phyloP scores from a whole-genome alignment of 306 rosid genomes.

The Castanospermum australe region DNA sequence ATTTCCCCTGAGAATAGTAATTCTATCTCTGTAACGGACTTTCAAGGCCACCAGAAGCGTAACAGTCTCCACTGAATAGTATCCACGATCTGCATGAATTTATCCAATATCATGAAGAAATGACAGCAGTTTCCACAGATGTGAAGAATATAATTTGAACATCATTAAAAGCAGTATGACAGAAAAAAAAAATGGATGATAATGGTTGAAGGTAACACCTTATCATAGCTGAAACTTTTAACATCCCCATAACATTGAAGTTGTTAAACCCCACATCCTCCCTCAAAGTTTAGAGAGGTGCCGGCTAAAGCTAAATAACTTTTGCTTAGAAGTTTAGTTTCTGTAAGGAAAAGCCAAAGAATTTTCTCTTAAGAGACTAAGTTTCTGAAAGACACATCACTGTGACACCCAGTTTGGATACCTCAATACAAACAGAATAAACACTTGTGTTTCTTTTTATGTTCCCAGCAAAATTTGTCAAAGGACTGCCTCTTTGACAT shows the following conservation, averaged over 20 bases:
- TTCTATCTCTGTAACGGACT: slow-evolving; percentile 94
- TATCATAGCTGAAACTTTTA: background rate
- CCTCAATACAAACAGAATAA: slow-evolving; percentile 13
- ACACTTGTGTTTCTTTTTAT: background rate
- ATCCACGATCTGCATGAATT: slow-evolving; percentile 56
- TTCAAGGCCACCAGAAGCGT: slow-evolving; percentile 93
- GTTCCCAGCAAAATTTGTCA: background rate
- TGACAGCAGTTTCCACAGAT: slow-evolving; percentile 1
- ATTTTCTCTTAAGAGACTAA: background rate
- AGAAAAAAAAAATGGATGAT: background rate
- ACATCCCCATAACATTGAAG: background rate
- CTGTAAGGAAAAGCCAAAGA: background rate
- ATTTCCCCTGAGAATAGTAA: slow-evolving; percentile 94
- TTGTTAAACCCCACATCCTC: background rate
- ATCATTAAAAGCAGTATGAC: background rate
- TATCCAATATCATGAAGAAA: slow-evolving; percentile 34
- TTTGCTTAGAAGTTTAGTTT: background rate
- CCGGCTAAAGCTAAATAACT: background rate
- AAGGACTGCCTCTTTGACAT: background rate
- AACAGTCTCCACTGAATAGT: slow-evolving; percentile 95
- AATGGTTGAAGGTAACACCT: background rate
- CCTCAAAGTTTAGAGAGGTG: background rate
- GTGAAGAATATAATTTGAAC: background rate
- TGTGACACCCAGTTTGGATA: background rate
- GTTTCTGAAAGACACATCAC: background rate